Conservation (phyloP, 768 basidiomycete genomes). For the Pleurotus cornucopiae region DNA sequence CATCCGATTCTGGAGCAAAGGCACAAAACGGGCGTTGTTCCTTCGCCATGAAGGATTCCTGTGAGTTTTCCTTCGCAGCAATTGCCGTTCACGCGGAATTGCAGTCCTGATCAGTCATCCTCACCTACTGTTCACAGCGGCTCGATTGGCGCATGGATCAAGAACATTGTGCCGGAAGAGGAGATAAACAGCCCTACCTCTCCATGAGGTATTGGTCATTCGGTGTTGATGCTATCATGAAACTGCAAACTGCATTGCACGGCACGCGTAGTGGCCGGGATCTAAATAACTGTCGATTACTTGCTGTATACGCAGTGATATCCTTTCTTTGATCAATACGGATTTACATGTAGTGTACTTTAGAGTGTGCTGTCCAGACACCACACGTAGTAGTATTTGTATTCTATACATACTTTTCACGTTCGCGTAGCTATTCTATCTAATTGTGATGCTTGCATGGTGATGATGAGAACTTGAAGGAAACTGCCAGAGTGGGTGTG, state of each 20-base stretch:
- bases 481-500: no score
- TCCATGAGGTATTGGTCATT: not conserved
- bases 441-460: no score
- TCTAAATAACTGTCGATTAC: not conserved
- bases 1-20: slow-evolving; percentile 99
- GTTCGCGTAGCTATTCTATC: no score
- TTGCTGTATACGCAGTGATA: not conserved
- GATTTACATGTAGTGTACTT: not conserved
- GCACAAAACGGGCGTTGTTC: slow-evolving; percentile 94
- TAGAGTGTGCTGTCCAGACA: not conserved
- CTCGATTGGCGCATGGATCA: slow-evolving; percentile 96
- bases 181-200: not conserved
- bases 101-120: no score
- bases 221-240: not conserved
- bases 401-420: no score
- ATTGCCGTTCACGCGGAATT: not conserved
- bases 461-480: no score
- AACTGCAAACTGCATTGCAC: slow-evolving; percentile 10
- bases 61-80: slow-evolving; percentile 45
- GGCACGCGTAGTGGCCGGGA: not conserved
- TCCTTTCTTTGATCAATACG: no score
- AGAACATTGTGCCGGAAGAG: slow-evolving; percentile 71
- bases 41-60: slow-evolving; percentile 97
- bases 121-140: slow-evolving; percentile 46
- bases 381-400: not conserved